Conservation (phyloP, 768 basidiomycete species). For the Zangia roseola region DNA sequence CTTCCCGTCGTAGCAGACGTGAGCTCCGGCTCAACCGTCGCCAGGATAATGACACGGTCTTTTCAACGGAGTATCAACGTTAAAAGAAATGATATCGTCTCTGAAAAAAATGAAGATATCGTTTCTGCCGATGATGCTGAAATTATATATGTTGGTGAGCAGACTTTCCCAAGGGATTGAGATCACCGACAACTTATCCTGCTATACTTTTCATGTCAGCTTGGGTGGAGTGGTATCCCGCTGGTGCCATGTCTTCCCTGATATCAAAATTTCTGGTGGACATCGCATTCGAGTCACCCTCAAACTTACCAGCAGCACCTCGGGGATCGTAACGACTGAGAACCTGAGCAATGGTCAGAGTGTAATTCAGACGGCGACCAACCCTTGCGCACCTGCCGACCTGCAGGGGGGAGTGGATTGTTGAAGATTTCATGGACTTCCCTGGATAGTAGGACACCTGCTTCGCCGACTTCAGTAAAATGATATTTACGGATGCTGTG, state of each 20-base stretch:
- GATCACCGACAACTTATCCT: background rate
- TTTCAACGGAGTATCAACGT: no score
- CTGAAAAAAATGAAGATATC: no score
- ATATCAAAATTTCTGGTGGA: background rate
- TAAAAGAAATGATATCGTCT: no score
- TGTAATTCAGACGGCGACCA: background rate
- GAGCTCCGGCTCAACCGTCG: background rate
- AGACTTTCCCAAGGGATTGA: no score
- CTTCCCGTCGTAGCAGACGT: background rate
- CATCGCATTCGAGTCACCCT: constrained; percentile 1
- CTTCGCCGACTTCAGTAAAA: background rate
- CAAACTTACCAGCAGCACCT: background rate
- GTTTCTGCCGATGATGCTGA: constrained; percentile 4
- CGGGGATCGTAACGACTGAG: background rate
- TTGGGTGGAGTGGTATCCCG: constrained; percentile 6
- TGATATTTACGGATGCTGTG: background rate
- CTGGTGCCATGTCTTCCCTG: background rate
- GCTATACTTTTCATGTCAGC: background rate
- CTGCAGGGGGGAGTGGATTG: constrained; percentile 4
- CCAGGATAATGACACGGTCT: no score
- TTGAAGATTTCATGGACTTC: background rate
- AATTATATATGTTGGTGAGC: background rate
- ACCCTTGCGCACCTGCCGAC: background rate
- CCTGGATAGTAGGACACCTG: background rate
- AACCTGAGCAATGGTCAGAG: background rate